phyloP scores from a whole-genome alignment of 164 flowering plant genomes.

The Vitis labrusca region DNA sequence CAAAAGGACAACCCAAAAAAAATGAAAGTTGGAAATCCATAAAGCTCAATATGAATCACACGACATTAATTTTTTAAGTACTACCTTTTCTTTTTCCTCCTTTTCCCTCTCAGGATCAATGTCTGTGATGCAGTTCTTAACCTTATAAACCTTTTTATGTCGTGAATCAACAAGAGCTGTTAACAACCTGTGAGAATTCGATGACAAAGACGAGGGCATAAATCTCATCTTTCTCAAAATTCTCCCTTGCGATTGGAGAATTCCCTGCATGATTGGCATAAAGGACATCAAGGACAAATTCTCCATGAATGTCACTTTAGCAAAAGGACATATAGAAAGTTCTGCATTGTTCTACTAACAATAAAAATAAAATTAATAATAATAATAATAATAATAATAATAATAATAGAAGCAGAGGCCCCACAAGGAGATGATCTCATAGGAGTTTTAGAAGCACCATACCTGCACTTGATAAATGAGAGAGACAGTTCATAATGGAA shows the following conservation, averaged over 20 bases:
- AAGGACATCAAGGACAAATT: neutral
- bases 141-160: constrained; percentile 93
- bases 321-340: neutral
- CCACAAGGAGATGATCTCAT: no score
- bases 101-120: constrained; percentile 98
- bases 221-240: constrained; percentile 88
- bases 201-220: constrained; percentile 93
- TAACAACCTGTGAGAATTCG: constrained; percentile 89
- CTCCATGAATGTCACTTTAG: neutral
- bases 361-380: neutral
- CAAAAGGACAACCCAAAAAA: constrained; percentile 3
- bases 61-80: neutral
- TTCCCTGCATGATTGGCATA: constrained; percentile 56
- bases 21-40: neutral
- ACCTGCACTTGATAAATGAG: no score
- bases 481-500: no score
- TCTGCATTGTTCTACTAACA: neutral
- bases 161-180: constrained; percentile 97
- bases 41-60: neutral
- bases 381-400: neutral
- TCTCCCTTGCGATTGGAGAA: constrained; percentile 97
- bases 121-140: constrained; percentile 90
- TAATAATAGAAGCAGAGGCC: no score
- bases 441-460: no score
- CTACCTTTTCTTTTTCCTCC: constrained; percentile 95